Evolutionary conservation across 2,329 filamentous ascomycete genomes (phyloP), one percentile per base, ranked within the genome.

Genomic region (Lachnellula arida): DNA sequence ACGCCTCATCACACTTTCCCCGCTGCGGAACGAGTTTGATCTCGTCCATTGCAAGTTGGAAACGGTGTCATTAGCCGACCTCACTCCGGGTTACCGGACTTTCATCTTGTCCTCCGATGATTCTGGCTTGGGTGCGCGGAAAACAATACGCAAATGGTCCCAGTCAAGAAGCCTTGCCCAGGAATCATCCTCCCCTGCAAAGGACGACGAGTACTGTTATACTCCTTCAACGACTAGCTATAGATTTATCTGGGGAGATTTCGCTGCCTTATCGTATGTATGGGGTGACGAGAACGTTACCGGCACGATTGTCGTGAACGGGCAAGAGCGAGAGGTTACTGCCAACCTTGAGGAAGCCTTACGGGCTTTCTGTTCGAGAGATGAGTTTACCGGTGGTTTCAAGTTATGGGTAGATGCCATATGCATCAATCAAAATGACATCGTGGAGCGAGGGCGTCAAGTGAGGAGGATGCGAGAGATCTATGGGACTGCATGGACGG

Each of bases 181-280:
- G 15, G 7, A 19, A 43, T 11, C 14, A 43, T 22, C 17, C 5
- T 7, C 40, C 37, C 32, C 37, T 5, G 34, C 14, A 14, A 22
- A 37, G 23, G 44, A 52, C 19, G 51, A 32, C 19, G 19, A 58
- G n/a, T 49, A 44, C 11, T 23, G 19, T 19, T 39, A n/a, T 12
- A 44, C 47, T 19, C 8, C 51, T 32, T 43, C 40, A 3, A 15
- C 14, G 3, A 19, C n/a, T 17, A 35, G 17, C 32, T 40, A 53
- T 22, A 48, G 55, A 1, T 60, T 53, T 23, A 46, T 1, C 0
- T 61, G 59, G 59, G 60, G 60, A 6, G 58, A 62, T 37, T 72
- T 70, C 42, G 54, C 62, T 23, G 69, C 70, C 2, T 52, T 73
- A 1, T 73, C 71, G 0, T 73, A 73, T 56, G 65, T 67, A 0